A percentile compares a stretch with the other conserved stretches of the same genome.
Conservation (phyloP, 768 basidiomycete species). For the Tricholomella constricta region DNA sequence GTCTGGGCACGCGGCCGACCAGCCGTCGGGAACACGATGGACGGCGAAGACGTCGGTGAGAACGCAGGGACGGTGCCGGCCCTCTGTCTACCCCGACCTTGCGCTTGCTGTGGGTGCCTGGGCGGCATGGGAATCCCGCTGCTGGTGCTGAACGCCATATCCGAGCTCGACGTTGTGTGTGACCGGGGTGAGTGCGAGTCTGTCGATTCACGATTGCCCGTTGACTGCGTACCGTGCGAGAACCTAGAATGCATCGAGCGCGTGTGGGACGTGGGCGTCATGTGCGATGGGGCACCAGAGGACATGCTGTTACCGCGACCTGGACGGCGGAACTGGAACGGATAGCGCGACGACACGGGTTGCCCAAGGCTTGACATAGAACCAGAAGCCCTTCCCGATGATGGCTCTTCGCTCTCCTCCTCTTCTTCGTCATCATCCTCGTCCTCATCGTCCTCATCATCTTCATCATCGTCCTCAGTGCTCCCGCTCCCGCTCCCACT, state of each 20-base stretch:
- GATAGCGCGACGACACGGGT: slow-evolving; percentile 69
- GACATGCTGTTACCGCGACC: slow-evolving; percentile 44
- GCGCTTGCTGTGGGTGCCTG: slow-evolving; percentile 36
- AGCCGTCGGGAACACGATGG: slow-evolving; percentile 30
- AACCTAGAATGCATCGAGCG: slow-evolving; percentile 38
- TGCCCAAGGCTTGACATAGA: slow-evolving; percentile 88
- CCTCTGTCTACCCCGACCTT: slow-evolving; percentile 29
- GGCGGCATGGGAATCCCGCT: slow-evolving; percentile 46
- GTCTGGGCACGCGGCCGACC: slow-evolving; percentile 17
- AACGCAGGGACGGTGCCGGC: slow-evolving; percentile 37
- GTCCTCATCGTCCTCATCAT: slow-evolving; percentile 27
- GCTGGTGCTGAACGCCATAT: slow-evolving; percentile 36
- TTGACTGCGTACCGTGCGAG: slow-evolving; percentile 55
- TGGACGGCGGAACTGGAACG: slow-evolving; percentile 65
- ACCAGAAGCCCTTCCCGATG: slow-evolving; percentile 68
- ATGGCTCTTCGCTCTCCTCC: slow-evolving; percentile 49
- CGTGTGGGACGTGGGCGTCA: slow-evolving; percentile 33
- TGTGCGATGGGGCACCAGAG: slow-evolving; percentile 42
- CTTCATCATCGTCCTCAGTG: slow-evolving; percentile 30
- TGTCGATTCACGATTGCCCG: slow-evolving; percentile 61
- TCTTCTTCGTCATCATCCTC: slow-evolving; percentile 41
- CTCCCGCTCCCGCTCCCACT: slow-evolving; percentile 30
- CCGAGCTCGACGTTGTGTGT: slow-evolving; percentile 34
- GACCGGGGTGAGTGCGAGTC: slow-evolving; percentile 58
- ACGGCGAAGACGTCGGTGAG: slow-evolving; percentile 20